Conservation (phyloP, 352 stramenopile genomes). For the Hyaloperonospora brassicae region DNA sequence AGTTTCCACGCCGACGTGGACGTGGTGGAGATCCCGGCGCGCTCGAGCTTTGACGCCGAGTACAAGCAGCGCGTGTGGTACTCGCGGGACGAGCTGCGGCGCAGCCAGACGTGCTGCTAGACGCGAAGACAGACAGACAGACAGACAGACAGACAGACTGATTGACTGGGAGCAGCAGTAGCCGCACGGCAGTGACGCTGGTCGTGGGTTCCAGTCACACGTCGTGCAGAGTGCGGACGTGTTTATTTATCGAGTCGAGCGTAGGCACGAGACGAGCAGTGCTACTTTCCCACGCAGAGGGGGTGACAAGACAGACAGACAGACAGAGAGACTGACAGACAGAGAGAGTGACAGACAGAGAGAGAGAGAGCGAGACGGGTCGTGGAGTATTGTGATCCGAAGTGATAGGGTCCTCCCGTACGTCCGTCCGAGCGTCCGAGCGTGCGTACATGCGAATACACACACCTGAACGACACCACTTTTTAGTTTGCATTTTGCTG, state of each 20-base stretch:
- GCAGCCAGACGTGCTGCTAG: constrained; percentile 39
- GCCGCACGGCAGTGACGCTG: too few species aligned
- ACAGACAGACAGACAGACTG: constrained; percentile 4
- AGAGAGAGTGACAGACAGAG: too few species aligned
- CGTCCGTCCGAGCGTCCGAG: constrained; percentile 3
- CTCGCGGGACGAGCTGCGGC: constrained; percentile 52
- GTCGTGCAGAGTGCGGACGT: constrained; percentile 1
- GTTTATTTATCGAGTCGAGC: constrained; percentile 39
- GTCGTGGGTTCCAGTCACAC: too few species aligned
- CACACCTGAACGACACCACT: constrained; percentile 16
- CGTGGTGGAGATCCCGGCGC: constrained; percentile 61
- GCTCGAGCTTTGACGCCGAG: constrained; percentile 61
- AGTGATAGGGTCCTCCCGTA: constrained; percentile 23
- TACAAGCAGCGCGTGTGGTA: constrained; percentile 80
- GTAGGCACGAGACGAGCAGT: constrained; percentile 12
- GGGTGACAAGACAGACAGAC: too few species aligned
- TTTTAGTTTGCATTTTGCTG: too few species aligned
- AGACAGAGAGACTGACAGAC: too few species aligned
- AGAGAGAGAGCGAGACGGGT: too few species aligned
- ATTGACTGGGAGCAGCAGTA: too few species aligned
- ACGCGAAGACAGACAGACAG: not conserved
- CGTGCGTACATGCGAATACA: constrained; percentile 13
- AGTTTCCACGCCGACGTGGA: constrained; percentile 70
- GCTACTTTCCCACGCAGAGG: too few species aligned
- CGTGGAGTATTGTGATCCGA: constrained; percentile 13